phyloP scores from a whole-genome alignment of 805 yeast species.

The Vanderwaltozyma tropicalis region DNA sequence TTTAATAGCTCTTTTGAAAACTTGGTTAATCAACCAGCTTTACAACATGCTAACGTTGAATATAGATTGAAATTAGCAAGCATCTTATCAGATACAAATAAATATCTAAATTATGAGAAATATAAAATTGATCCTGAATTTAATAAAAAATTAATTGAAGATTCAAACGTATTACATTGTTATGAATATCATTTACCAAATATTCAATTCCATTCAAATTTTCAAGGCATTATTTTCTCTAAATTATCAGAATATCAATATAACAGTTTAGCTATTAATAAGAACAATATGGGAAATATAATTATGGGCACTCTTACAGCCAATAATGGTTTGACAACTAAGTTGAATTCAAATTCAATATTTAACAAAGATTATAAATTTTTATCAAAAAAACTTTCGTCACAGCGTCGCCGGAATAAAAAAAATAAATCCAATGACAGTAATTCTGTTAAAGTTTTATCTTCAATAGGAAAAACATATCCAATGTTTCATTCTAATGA shows the following conservation, averaged over 20 bases:
- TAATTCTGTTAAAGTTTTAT: neutral
- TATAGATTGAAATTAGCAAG: constrained; percentile 1
- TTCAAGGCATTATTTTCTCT: neutral
- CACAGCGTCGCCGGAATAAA: neutral
- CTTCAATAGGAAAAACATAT: too few species aligned
- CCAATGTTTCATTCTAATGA: too few species aligned
- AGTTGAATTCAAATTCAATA: too few species aligned
- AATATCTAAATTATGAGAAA: constrained; percentile 1
- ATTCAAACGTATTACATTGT: constrained; percentile 14
- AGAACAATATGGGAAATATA: neutral
- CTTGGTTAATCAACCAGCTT: neutral
- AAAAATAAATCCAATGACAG: neutral
- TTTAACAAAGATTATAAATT: too few species aligned
- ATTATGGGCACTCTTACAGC: neutral
- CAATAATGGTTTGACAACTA: neutral
- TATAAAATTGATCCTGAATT: neutral
- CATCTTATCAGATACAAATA: neutral
- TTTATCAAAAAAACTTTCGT: neutral
- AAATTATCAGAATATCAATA: neutral
- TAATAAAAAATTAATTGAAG: neutral
- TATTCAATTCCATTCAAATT: constrained; percentile 3
- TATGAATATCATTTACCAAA: constrained; percentile 24
- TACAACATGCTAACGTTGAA: neutral
- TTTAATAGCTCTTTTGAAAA: constrained; percentile 1
- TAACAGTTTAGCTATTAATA: neutral